A percentile compares a stretch with the other conserved stretches of the same genome.
These are phyloP conservation scores for Vigna unguiculata DNA, from an alignment of 306 rosid species.

Conservation along the genomic window DNA sequence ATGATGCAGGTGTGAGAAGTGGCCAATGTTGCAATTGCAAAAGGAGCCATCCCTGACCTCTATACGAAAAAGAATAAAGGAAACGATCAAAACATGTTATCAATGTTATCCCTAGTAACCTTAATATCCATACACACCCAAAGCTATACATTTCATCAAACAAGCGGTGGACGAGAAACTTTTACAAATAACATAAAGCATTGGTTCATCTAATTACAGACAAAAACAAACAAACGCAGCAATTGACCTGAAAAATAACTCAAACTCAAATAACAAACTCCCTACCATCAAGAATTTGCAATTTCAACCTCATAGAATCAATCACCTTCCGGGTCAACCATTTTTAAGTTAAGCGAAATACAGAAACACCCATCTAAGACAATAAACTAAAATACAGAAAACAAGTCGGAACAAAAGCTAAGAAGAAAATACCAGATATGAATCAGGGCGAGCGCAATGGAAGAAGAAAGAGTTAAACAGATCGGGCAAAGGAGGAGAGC, in stretches of 20 bases:
- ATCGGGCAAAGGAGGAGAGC: background rate
- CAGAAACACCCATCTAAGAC: background rate
- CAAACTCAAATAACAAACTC: conserved; percentile 6
- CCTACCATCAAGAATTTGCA: background rate
- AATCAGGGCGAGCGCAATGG: background rate
- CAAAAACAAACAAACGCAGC: background rate
- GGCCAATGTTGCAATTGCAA: conserved; percentile 50
- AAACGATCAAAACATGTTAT: conserved; percentile 19
- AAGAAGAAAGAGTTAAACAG: background rate
- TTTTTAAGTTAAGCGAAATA: conserved; percentile 1
- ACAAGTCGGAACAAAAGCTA: background rate
- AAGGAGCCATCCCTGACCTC: conserved; percentile 57
- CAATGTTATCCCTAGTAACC: background rate
- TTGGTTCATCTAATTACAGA: conserved; percentile 9
- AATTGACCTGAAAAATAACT: conserved; percentile 5
- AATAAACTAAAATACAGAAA: conserved; percentile 13
- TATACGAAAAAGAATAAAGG: background rate
- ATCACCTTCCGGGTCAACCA: background rate
- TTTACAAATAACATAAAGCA: background rate
- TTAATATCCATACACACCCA: conserved; percentile 17
- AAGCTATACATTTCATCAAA: conserved; percentile 40
- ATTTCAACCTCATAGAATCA: background rate
- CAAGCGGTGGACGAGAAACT: conserved; percentile 1
- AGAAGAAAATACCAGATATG: background rate
- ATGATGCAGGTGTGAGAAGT: conserved; percentile 50